Evolutionary conservation across 345 rosid genomes (phyloP).

Genomic region (Gossypium sturtianum): DNA sequence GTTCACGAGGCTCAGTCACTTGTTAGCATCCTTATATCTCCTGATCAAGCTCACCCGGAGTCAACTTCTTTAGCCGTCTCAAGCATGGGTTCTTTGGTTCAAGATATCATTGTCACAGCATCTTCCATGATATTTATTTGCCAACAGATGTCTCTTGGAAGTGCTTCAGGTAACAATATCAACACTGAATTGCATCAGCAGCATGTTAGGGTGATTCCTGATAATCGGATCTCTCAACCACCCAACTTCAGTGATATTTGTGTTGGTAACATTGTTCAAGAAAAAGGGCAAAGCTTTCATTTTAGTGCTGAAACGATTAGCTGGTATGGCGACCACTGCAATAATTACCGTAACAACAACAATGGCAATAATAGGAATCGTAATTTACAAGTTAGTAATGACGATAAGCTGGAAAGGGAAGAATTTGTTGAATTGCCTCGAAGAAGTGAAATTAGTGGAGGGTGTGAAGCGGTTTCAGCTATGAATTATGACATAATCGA

Average conservation of each 20-base stretch:
- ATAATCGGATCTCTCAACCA: constrained; percentile 3
- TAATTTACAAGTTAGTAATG: not conserved
- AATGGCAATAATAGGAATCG: too few species aligned
- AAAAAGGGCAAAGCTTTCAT: constrained; percentile 28
- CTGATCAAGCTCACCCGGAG: constrained; percentile 25
- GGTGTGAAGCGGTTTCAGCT: not conserved
- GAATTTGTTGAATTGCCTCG: not conserved
- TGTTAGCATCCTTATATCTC: constrained; percentile 29
- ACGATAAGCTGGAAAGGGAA: constrained; percentile 9
- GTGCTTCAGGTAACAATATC: constrained; percentile 17
- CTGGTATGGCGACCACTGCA: constrained; percentile 26
- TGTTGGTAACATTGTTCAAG: constrained; percentile 13
- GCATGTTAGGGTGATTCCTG: constrained; percentile 1
- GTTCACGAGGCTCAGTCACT: constrained; percentile 55
- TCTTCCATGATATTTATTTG: constrained; percentile 62
- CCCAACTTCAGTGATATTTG: not conserved
- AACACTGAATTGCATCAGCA: constrained; percentile 12
- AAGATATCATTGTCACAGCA: constrained; percentile 56
- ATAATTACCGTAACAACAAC: too few species aligned
- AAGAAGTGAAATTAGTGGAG: constrained; percentile 5
- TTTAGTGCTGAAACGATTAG: constrained; percentile 19
- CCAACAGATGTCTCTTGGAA: constrained; percentile 44
- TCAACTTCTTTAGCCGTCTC: constrained; percentile 39
- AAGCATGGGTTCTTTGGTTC: constrained; percentile 43
- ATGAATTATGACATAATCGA: constrained; percentile 46